Percentiles rank a stretch among this genome's conserved stretches.
Evolutionary conservation across 2,329 filamentous ascomycete species (phyloP).

Genomic region (Penicillium polonicum): DNA sequence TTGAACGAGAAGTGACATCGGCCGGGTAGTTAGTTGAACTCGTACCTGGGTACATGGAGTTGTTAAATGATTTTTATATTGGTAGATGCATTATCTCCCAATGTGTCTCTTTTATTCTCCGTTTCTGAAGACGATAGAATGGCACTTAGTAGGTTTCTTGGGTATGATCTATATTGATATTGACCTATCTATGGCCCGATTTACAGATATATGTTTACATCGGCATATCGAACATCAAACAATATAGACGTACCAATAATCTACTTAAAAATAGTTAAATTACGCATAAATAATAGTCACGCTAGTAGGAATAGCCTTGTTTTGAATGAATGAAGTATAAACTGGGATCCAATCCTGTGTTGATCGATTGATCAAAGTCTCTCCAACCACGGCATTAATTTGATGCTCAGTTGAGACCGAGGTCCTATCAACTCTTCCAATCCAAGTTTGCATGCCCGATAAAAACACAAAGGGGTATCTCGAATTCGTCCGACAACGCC

Average conservation of each 20-base stretch:
- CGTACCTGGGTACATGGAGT: too few species aligned
- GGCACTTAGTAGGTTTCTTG: too few species aligned
- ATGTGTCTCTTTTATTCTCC: neutral
- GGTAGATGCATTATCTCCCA: neutral
- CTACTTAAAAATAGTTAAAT: neutral
- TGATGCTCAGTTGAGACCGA: neutral
- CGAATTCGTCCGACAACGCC: conserved; percentile 4
- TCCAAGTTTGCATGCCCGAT: neutral
- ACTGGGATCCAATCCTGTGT: neutral
- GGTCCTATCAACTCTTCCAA: neutral
- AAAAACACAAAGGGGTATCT: conserved; percentile 9
- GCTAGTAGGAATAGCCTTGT: neutral
- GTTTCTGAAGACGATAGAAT: neutral
- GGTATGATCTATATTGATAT: neutral
- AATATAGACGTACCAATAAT: neutral
- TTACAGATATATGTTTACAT: neutral
- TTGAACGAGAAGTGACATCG: neutral
- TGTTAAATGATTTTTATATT: neutral
- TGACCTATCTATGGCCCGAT: neutral
- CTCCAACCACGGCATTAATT: neutral
- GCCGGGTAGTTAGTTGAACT: too few species aligned
- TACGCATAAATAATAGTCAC: too few species aligned
- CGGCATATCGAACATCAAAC: neutral
- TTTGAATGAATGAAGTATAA: neutral
- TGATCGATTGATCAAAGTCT: neutral